Evolutionary conservation across 2,329 filamentous ascomycete species (phyloP).

Genomic region (Ascochyta pisi): DNA sequence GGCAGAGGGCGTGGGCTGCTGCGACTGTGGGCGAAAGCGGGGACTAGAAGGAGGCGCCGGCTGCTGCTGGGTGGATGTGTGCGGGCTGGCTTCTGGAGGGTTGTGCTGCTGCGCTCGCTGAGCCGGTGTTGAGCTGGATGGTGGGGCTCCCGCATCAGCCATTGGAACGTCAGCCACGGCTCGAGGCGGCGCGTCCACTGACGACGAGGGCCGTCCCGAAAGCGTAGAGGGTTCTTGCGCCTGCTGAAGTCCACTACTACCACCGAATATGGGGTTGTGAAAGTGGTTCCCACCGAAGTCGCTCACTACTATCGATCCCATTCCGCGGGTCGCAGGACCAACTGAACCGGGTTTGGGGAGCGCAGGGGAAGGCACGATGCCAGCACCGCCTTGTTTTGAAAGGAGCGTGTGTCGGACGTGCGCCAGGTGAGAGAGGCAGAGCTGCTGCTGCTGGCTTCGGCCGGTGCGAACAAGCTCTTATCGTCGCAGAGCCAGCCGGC

Average conservation of each 20-base stretch:
- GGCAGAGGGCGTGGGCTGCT: constrained; percentile 40
- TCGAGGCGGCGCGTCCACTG: constrained; percentile 36
- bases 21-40: constrained; percentile 44
- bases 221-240: constrained; percentile 47
- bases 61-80: constrained; percentile 26
- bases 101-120: constrained; percentile 36
- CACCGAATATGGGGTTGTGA: constrained; percentile 72
- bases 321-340: constrained; percentile 52
- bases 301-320: constrained; percentile 67
- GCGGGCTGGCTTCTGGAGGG: constrained; percentile 27
- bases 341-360: constrained; percentile 9
- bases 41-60: constrained; percentile 42
- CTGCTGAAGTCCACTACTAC: constrained; percentile 53
- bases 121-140: constrained; percentile 38
- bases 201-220: constrained; percentile 42
- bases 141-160: constrained; percentile 47
- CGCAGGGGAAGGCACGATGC: constrained; percentile 23
- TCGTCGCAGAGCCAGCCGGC: constrained; percentile 26
- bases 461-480: constrained; percentile 34
- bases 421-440: constrained; percentile 23
- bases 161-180: constrained; percentile 47
- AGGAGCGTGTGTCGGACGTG: constrained; percentile 23
- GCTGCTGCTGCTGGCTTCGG: constrained; percentile 21
- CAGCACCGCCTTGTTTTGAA: constrained; percentile 17
- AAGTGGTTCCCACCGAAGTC: constrained; percentile 79